Evolutionary conservation across 345 rosid genomes (phyloP).

Genomic region (Excoecaria agallocha): DNA sequence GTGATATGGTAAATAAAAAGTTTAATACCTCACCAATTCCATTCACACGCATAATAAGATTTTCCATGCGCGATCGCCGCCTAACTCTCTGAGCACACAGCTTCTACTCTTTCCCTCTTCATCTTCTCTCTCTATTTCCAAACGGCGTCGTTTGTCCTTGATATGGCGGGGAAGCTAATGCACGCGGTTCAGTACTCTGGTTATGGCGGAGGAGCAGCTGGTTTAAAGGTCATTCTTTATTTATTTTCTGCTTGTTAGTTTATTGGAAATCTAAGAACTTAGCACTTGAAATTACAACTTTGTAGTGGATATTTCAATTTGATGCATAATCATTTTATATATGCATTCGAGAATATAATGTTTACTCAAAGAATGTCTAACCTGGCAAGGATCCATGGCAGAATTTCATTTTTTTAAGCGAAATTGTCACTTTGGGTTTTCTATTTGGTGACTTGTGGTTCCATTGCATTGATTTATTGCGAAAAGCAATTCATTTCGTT

Average conservation of each 20-base stretch:
- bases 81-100: not conserved
- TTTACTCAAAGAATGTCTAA: too few species aligned
- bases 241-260: not conserved
- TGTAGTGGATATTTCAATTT: too few species aligned
- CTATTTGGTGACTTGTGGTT: not conserved
- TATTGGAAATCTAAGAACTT: too few species aligned
- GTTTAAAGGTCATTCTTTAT: conserved; percentile 34
- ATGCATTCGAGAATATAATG: too few species aligned
- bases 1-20: too few species aligned
- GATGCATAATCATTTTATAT: too few species aligned
- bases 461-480: not conserved
- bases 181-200: conserved; percentile 33
- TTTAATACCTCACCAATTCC: too few species aligned
- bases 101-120: not conserved
- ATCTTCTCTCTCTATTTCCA: not conserved
- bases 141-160: conserved; percentile 6
- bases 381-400: too few species aligned
- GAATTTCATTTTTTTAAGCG: not conserved
- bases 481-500: not conserved
- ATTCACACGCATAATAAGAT: too few species aligned
- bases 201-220: conserved; percentile 51
- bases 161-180: conserved; percentile 45
- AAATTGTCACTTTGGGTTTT: not conserved
- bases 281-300: too few species aligned
- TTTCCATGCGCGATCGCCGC: not conserved